Evolutionary conservation across 2,329 filamentous ascomycete species (phyloP).

Genomic region (Aureobasidium leucospermi): DNA sequence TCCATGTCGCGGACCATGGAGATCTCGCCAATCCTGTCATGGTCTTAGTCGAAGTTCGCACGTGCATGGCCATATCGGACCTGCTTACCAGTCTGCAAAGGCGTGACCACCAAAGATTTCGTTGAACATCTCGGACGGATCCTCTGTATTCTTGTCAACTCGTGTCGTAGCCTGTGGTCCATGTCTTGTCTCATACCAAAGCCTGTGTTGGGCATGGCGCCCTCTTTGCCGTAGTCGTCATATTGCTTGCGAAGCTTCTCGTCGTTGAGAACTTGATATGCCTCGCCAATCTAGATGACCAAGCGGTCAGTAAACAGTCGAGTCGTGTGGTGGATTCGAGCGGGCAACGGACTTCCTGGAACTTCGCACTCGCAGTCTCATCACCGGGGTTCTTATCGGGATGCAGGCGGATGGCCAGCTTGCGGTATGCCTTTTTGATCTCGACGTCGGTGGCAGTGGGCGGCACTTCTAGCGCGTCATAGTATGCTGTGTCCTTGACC

Average conservation of each 20-base stretch:
- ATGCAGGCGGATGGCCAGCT: constrained; percentile 76
- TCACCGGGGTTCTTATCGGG: constrained; percentile 98
- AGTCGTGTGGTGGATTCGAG: not conserved
- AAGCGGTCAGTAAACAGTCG: not conserved
- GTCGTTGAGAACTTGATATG: constrained; percentile 78
- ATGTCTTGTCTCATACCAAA: constrained; percentile 55
- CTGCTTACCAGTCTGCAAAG: constrained; percentile 67
- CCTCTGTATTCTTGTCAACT: constrained; percentile 45
- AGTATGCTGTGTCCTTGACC: constrained; percentile 66
- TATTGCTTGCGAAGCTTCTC: constrained; percentile 82
- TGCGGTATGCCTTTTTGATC: constrained; percentile 96
- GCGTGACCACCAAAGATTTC: constrained; percentile 97
- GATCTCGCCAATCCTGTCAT: constrained; percentile 75
- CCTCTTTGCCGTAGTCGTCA: constrained; percentile 95
- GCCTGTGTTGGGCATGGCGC: constrained; percentile 80
- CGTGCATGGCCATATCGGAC: not conserved
- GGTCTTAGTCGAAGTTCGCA: not conserved
- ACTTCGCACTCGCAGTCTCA: constrained; percentile 85
- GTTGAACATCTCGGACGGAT: constrained; percentile 94
- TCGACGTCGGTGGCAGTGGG: constrained; percentile 82
- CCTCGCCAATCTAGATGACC: constrained; percentile 53
- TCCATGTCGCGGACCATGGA: constrained; percentile 98
- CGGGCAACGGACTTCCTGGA: constrained; percentile 64
- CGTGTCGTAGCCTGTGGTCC: not conserved
- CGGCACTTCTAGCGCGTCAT: constrained; percentile 77